These are phyloP conservation scores for Debaryomyces udenii DNA, from an alignment of 1,139 yeast species.

Conservation along the genomic window DNA sequence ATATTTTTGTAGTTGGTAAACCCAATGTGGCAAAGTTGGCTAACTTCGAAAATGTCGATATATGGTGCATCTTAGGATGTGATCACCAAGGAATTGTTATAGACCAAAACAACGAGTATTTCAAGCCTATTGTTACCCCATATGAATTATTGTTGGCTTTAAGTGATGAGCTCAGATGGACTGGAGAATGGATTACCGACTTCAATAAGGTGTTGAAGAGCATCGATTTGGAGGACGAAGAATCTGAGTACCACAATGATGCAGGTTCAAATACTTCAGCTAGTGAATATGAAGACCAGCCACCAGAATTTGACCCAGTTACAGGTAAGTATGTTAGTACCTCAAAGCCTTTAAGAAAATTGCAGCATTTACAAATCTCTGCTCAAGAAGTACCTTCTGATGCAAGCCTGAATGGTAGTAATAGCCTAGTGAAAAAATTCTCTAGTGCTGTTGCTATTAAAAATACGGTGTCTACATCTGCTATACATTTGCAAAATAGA, in stretches of 20 bases:
- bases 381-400: slow-evolving; percentile 28
- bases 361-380: slow-evolving; percentile 65
- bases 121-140: slow-evolving; percentile 91
- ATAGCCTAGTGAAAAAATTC: slow-evolving; percentile 54
- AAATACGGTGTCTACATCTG: slow-evolving; percentile 89
- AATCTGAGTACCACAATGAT: too few relatives aligned
- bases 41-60: slow-evolving; percentile 86
- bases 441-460: slow-evolving; percentile 65
- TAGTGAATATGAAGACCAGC: slow-evolving; percentile 55
- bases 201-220: slow-evolving; percentile 56
- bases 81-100: slow-evolving; percentile 90
- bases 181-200: slow-evolving; percentile 90
- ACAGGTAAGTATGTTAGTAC: slow-evolving; percentile 74
- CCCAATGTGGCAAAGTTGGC: slow-evolving; percentile 98
- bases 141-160: slow-evolving; percentile 85
- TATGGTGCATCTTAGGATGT: slow-evolving; percentile 95
- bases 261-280: slow-evolving; percentile 20
- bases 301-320: slow-evolving; percentile 86
- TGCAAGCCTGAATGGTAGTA: slow-evolving; percentile 26
- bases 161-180: slow-evolving; percentile 76
- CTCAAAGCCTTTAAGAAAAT: slow-evolving; percentile 72
- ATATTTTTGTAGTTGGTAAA: slow-evolving; percentile 94
- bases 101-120: slow-evolving; percentile 76
- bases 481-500: slow-evolving; percentile 69
- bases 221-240: slow-evolving; percentile 28